Percentiles rank a stretch among this genome's conserved stretches.
Evolutionary conservation across 345 rosid species (phyloP).

Genomic region (Euphorbia peplus): DNA sequence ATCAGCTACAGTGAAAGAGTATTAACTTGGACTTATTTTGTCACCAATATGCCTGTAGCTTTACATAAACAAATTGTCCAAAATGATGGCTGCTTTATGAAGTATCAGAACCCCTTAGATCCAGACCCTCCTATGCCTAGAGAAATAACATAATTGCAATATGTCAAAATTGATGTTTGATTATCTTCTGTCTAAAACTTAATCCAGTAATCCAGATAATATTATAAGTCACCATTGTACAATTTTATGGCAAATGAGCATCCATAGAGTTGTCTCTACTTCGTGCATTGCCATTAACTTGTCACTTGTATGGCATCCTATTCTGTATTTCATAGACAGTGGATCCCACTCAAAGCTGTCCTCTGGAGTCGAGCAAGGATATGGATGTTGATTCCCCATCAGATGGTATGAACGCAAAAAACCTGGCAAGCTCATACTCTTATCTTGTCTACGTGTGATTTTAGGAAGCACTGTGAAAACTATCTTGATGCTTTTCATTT

Average conservation of each 20-base stretch:
- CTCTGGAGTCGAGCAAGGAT: constrained; percentile 39
- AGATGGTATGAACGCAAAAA: constrained; percentile 20
- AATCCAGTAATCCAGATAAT: background rate
- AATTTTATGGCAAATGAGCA: background rate
- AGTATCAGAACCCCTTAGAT: too few species aligned
- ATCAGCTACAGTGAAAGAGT: background rate
- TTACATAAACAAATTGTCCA: background rate
- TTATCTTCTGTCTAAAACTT: background rate
- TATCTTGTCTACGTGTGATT: constrained; percentile 5
- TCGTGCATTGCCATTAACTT: constrained; percentile 7
- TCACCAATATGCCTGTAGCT: background rate
- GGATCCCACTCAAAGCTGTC: constrained; percentile 49
- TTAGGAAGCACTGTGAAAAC: constrained; percentile 3
- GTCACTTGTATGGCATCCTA: constrained; percentile 10
- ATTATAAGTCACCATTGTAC: background rate
- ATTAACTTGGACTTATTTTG: background rate
- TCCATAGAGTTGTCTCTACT: background rate
- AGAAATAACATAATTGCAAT: background rate
- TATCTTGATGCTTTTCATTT: constrained; percentile 15
- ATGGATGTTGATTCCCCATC: constrained; percentile 29
- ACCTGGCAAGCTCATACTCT: constrained; percentile 1
- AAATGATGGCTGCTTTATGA: background rate
- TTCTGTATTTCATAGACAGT: constrained; percentile 44
- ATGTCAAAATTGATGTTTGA: background rate
- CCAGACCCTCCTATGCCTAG: too few species aligned